Evolutionary conservation across 1,284 basidiomycete species (phyloP).

Genomic region (Microbotryomycetes sp.): DNA sequence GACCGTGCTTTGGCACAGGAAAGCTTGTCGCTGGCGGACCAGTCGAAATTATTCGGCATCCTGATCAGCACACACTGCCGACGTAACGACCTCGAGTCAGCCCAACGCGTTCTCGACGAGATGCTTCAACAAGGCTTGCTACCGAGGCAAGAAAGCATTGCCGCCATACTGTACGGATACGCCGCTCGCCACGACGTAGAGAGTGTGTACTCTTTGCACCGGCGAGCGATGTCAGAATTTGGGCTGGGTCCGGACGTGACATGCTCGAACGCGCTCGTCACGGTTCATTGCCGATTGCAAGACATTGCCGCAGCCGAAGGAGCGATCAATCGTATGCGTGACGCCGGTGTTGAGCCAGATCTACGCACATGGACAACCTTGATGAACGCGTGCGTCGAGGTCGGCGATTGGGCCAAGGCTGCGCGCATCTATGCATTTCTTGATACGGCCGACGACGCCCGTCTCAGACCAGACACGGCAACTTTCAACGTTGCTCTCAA

Average conservation of each 20-base stretch:
- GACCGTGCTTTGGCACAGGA: not conserved
- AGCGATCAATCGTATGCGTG: slow-evolving; percentile 51
- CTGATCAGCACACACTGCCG: slow-evolving; percentile 2
- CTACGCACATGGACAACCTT: slow-evolving; percentile 59
- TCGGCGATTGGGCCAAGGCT: slow-evolving; percentile 69
- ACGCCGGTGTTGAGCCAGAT: slow-evolving; percentile 58
- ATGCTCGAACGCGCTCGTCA: slow-evolving; percentile 64
- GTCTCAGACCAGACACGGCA: slow-evolving; percentile 34
- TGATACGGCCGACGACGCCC: slow-evolving; percentile 40
- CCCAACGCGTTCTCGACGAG: not conserved
- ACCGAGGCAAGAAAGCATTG: not conserved
- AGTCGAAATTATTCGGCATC: not conserved
- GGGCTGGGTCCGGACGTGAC: slow-evolving; percentile 49
- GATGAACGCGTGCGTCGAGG: slow-evolving; percentile 76
- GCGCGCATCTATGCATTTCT: slow-evolving; percentile 66
- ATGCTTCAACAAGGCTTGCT: slow-evolving; percentile 1
- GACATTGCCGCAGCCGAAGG: slow-evolving; percentile 63
- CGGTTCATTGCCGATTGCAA: slow-evolving; percentile 56
- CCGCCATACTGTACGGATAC: slow-evolving; percentile 54
- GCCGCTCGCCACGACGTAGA: slow-evolving; percentile 49
- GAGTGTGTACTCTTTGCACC: slow-evolving; percentile 54
- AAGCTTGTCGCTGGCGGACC: not conserved
- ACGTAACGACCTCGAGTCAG: not conserved
- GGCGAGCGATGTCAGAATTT: slow-evolving; percentile 46
- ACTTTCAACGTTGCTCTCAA: slow-evolving; percentile 74